Base-by-base conservation (phyloP, 2,329 filamentous ascomycete genomes). In the Colletotrichum aenigma region DNA sequence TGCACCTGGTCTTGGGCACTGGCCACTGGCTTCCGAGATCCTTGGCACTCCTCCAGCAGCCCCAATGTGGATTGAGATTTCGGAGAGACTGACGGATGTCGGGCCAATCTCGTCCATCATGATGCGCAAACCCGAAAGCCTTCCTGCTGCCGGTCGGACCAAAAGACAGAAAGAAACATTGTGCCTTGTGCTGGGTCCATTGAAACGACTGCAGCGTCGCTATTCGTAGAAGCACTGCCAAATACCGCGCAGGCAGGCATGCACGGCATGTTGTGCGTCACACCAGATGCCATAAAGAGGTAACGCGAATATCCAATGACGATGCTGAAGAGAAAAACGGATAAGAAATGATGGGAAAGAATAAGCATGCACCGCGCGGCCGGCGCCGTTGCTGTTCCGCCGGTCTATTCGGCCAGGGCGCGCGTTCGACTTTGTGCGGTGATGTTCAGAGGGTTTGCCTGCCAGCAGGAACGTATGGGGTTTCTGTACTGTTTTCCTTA, bases 1-100 rank as follows among this genome's bases (percentile, higher is more conserved):
- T 48, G 28, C 64, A 72, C 64, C 34, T 73, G 56, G 26, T 72
- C 34, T 62, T 73, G 64, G 70, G 70, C 70, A 65, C 62, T 74
- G 70, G 65, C 64, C 60, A 55, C 38, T 52, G n/a, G 52, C 43
- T 73, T 73, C 74, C 74, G 74, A 71, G 26, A 34, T 56, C 15
- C 65, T 73, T 61, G 74, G 74, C 74, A 30, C n/a, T 61, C 32
- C 43, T 38, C 24, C 21, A 36, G 64, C 43, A 30, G 67, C 67
- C 56, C 48, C 34, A 62, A 26, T 28, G 18, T 61, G 28, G 28
- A n/a, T 61, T 52, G 34, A 68, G 56, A 58, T 64, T 48, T 55
- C 16, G 38, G 15, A 62, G 32, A 43, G 55, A 32, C 16, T 15
- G 32, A 56, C n/a, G 43, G 43, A 21, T 48, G 21, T 48, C 43